These are phyloP conservation scores for Aurifilum marmelostoma DNA, from an alignment of 2,329 filamentous ascomycete species.

Conservation along the genomic window DNA sequence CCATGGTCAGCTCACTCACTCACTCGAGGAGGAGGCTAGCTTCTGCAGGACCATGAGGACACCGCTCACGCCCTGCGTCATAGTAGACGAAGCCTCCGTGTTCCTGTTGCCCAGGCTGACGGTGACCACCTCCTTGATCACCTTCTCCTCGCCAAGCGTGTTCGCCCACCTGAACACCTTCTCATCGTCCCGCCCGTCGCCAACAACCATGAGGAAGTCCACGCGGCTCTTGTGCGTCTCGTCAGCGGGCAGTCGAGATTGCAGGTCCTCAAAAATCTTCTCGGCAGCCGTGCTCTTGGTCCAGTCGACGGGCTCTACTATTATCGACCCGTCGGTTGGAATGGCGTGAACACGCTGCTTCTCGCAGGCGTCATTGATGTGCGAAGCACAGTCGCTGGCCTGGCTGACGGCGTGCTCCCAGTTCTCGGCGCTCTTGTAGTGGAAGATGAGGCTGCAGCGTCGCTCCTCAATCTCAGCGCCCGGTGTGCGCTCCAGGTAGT, in stretches of 20 bases:
- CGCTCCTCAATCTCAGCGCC: constrained; percentile 87
- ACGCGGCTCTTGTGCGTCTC: constrained; percentile 49
- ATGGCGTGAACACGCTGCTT: constrained; percentile 83
- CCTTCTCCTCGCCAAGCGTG: constrained; percentile 61
- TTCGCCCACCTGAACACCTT: constrained; percentile 96
- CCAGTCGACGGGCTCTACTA: constrained; percentile 84
- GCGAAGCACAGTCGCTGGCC: constrained; percentile 86
- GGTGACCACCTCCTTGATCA: constrained; percentile 73
- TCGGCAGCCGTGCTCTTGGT: constrained; percentile 85
- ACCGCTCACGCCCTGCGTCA: constrained; percentile 93
- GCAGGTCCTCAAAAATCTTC: constrained; percentile 68
- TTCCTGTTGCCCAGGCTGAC: constrained; percentile 86
- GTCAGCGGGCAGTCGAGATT: constrained; percentile 42
- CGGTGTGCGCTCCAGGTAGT: constrained; percentile 88
- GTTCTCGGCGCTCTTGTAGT: constrained; percentile 83
- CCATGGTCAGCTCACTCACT: background rate
- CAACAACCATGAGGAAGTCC: constrained; percentile 88
- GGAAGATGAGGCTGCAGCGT: constrained; percentile 90
- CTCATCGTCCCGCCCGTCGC: constrained; percentile 91
- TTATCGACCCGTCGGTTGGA: constrained; percentile 75
- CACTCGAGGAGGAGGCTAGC: constrained; percentile 29
- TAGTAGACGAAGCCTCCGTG: constrained; percentile 81
- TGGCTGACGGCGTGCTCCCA: constrained; percentile 74
- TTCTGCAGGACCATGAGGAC: constrained; percentile 42
- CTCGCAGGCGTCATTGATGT: constrained; percentile 93